Evolutionary conservation across 2,329 filamentous ascomycete genomes (phyloP), one percentile per base, ranked within the genome.

Genomic region (Penicillium verrucosum): DNA sequence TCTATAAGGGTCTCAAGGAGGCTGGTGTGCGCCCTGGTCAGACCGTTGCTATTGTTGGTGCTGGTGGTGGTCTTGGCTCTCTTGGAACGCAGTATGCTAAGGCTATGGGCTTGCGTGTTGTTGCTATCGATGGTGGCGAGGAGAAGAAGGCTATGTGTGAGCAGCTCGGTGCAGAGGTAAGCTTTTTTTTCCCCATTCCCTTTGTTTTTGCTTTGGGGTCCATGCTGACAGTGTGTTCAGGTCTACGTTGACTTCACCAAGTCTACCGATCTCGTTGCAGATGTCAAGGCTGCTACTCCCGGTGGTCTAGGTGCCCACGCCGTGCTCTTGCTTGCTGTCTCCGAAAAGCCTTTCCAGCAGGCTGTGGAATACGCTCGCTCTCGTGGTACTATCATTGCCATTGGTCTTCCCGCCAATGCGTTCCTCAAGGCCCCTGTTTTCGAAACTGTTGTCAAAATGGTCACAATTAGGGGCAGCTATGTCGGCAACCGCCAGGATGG

Each of bases 331-430:
- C 85, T 97, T 59, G 92, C 93, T 60, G 92, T 90, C 51, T 84
- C 81, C 67, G 92, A 97, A 83, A 90, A 88, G 81, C 93, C 93
- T 52, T 97, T 97, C 86, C 91, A 96, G 79, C 92, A 97, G 80
- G 93, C 93, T 41, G 86, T 90, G 46, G 87, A 82, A 76, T 96
- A 97, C 77, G 88, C 96, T 60, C 89, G 93, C 58, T 84, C 90
- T 54, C 85, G 86, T 59, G 93, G 93, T 58, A 83, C 85, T 38
- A 89, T 97, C 70, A 84, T 97, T 61, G 93, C 90, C 77, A 94
- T 97, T 69, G 93, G 92, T 70, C 81, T 97, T 27, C 93, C 93
- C 5, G 88, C 89, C 37, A 82, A 87, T 62, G 92, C 92, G 2
- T 89, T 82, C 75, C 82, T 97, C 62, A 84, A 84, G 66, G 92